Evolutionary conservation across 78 protist genomes (phyloP).

Genomic region (Corallochytrium limacisporum): DNA sequence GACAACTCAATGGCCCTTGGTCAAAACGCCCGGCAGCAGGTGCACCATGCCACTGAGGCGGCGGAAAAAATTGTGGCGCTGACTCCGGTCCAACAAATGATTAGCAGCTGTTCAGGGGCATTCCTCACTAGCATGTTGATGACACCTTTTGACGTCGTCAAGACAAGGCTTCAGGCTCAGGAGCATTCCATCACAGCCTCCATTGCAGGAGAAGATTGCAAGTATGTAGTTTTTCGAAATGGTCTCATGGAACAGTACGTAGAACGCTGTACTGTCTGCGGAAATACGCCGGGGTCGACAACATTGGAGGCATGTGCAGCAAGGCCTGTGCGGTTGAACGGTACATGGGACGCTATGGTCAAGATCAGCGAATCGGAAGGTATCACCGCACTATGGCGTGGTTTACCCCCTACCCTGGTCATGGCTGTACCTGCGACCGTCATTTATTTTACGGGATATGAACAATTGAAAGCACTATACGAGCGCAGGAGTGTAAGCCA

Average conservation of each 20-base stretch:
- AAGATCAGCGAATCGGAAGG: conserved; percentile 17
- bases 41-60: no score
- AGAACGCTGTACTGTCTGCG: neutral
- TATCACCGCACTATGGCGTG: conserved; percentile 10
- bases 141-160: conserved; percentile 28
- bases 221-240: neutral
- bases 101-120: no score
- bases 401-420: conserved; percentile 25
- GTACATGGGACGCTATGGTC: neutral
- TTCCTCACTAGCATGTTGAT: no score
- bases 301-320: neutral
- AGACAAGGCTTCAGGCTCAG: conserved; percentile 9
- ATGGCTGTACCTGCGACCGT: conserved; percentile 18
- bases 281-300: neutral
- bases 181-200: neutral
- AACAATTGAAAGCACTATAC: no score
- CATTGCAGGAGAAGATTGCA: no score
- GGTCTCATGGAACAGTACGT: conserved; percentile 11
- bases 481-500: no score
- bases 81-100: no score
- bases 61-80: no score
- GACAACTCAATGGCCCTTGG: no score
- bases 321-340: no score
- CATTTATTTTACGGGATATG: conserved; percentile 20
- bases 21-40: no score